These are phyloP conservation scores for Suillus occidentalis DNA, from an alignment of 768 basidiomycete species.

Conservation along the genomic window DNA sequence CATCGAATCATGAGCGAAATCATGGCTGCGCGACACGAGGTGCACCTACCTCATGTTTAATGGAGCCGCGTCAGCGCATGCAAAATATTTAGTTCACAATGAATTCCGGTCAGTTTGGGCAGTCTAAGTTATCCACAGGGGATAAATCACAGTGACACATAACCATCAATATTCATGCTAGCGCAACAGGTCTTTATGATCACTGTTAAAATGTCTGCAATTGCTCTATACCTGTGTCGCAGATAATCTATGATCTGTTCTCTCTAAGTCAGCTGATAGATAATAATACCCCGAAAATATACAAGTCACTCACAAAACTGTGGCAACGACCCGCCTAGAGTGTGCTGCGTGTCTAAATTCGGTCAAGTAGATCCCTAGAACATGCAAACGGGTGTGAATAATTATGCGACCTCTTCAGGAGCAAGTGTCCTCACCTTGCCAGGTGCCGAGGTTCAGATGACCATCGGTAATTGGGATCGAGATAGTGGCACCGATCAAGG, in stretches of 20 bases:
- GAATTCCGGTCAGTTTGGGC: neutral
- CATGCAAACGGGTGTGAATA: neutral
- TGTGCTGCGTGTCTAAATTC: slow-evolving; percentile 78
- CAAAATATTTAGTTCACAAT: neutral
- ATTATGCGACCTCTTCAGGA: neutral
- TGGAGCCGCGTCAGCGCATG: neutral
- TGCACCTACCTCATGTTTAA: neutral
- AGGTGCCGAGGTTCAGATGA: slow-evolving; percentile 80
- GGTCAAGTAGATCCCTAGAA: slow-evolving; percentile 76
- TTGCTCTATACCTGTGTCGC: neutral
- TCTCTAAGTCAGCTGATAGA: neutral
- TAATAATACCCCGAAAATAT: neutral
- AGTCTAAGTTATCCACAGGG: neutral
- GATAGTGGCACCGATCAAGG: slow-evolving; percentile 80
- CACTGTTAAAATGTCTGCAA: neutral
- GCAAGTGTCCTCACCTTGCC: slow-evolving; percentile 67
- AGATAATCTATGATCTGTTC: neutral
- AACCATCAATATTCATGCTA: neutral
- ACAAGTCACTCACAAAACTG: slow-evolving; percentile 59
- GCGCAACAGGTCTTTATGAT: neutral
- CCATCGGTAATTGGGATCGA: slow-evolving; percentile 83
- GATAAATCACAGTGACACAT: neutral
- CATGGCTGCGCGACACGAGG: neutral
- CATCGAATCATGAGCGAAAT: neutral
- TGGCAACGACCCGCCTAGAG: slow-evolving; percentile 72